Base-by-base conservation (phyloP, 2,329 filamentous ascomycete genomes). In the Cercospora berteroae region DNA sequence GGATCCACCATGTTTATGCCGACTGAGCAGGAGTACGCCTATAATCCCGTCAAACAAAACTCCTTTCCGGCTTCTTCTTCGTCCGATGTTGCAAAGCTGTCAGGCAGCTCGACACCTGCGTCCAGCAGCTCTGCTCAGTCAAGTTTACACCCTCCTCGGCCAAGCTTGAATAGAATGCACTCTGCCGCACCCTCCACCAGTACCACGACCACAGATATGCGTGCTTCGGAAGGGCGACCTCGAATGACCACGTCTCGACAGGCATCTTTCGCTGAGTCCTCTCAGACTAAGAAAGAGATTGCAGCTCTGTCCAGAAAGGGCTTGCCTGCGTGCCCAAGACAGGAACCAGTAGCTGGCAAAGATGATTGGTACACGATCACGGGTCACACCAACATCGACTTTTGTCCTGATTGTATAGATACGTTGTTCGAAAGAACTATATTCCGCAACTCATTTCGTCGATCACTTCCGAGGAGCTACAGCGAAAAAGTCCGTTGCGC, bases 331-430 rank as follows among this genome's bases (percentile, higher is more conserved):
- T 97, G 94, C 73, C 89, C 89, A 6, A 85, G 92, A 68, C 87
- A 85, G 44, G 81, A 84, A 4, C 86, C 87, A 10, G 85, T 87
- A 12, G 81, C 85, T 9, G 88, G 89, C 1, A 85, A 89, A 68
- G 83, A 89, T 69, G 92, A 95, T 74, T 97, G 94, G 92, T 88
- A 93, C 69, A 94, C 90, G 0, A 83, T 97, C 4, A 87, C 87
- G 4, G 87, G 88, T 13, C 86, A 89, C 68, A 85, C 88, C 12
- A 86, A 87, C 67, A 90, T 97, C 72, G 88, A 92, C 69, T 90
- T 97, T 56, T 97, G 94, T 73, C 91, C 92, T 0, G 87, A 86
- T 12, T 98, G 94, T 80, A 93, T 91, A 77, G 83, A 85, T 2
- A 84, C 85, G 5, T 86, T 93, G 8, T 93, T 94, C 71, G 84